Evolutionary conservation across 2,329 filamentous ascomycete species (phyloP).

Genomic region (Colletotrichum godetiae): DNA sequence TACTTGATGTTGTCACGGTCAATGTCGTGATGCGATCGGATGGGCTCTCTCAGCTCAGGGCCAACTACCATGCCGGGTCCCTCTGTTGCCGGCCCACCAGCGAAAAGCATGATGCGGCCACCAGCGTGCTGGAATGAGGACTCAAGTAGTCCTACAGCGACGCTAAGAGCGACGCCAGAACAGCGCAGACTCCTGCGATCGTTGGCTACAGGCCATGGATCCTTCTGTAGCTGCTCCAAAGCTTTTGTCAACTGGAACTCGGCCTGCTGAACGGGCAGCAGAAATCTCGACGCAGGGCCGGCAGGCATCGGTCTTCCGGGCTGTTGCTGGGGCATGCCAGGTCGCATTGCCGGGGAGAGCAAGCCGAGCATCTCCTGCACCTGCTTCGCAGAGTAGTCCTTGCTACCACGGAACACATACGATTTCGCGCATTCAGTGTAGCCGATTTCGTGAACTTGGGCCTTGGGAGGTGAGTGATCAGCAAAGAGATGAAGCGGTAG

Average conservation of each 20-base stretch:
- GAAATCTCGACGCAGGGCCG: slow-evolving; percentile 87
- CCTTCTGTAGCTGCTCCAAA: slow-evolving; percentile 93
- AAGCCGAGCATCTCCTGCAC: slow-evolving; percentile 99
- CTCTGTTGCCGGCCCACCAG: slow-evolving; percentile 93
- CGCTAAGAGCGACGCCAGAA: slow-evolving; percentile 95
- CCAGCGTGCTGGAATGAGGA: slow-evolving; percentile 96
- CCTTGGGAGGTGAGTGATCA: slow-evolving; percentile 56
- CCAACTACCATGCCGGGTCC: slow-evolving; percentile 97
- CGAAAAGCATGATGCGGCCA: slow-evolving; percentile 96
- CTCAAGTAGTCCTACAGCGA: slow-evolving; percentile 92
- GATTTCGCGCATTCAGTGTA: slow-evolving; percentile 99
- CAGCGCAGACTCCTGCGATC: slow-evolving; percentile 92
- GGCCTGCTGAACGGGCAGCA: slow-evolving; percentile 93
- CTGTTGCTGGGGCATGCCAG: slow-evolving; percentile 77
- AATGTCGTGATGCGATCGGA: slow-evolving; percentile 98
- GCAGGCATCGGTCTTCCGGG: slow-evolving; percentile 81
- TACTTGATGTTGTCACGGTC: slow-evolving; percentile 99
- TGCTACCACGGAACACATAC: slow-evolving; percentile 97
- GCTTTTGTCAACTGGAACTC: slow-evolving; percentile 98
- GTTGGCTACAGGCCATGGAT: slow-evolving; percentile 96
- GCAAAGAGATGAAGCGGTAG: not conserved
- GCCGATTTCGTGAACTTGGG: slow-evolving; percentile 96
- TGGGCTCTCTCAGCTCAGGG: slow-evolving; percentile 93
- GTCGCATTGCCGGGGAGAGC: slow-evolving; percentile 77
- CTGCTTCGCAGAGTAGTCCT: slow-evolving; percentile 97